These are phyloP conservation scores for Kwoniella sp. DNA, from an alignment of 768 basidiomycete species.

Conservation along the genomic window DNA sequence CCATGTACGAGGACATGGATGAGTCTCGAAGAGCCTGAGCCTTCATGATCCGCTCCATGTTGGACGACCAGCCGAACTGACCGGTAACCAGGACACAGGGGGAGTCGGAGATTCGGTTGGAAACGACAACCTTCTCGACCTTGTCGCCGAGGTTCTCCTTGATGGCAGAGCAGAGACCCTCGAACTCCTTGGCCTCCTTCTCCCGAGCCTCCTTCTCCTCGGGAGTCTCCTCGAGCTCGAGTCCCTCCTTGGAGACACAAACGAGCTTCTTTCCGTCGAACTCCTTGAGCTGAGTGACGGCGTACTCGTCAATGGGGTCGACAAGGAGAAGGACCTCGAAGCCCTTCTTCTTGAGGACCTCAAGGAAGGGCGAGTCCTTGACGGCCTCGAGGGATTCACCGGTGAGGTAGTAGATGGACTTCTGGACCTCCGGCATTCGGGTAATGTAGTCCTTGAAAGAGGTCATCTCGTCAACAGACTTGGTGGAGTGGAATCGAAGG, in stretches of 20 bases:
- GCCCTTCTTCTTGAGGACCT: slow-evolving; percentile 98
- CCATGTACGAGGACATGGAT: slow-evolving; percentile 89
- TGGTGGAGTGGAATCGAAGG: slow-evolving; percentile 97
- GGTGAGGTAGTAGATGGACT: slow-evolving; percentile 98
- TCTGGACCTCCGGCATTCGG: slow-evolving; percentile 98
- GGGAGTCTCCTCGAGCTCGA: slow-evolving; percentile 97
- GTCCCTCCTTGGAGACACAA: slow-evolving; percentile 97
- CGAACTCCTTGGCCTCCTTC: slow-evolving; percentile 74
- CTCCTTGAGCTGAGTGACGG: slow-evolving; percentile 97
- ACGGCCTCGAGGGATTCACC: slow-evolving; percentile 90
- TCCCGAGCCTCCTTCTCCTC: slow-evolving; percentile 92
- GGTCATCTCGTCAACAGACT: slow-evolving; percentile 79
- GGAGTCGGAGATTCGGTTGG: slow-evolving; percentile 95
- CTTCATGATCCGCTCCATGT: slow-evolving; percentile 99
- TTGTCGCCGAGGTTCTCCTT: slow-evolving; percentile 99
- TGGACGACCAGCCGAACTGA: slow-evolving; percentile 98
- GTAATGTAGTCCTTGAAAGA: slow-evolving; percentile 99
- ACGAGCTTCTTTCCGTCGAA: slow-evolving; percentile 96
- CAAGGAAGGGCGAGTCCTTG: slow-evolving; percentile 95
- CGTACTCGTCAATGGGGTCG: slow-evolving; percentile 99
- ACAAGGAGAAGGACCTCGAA: slow-evolving; percentile 96
- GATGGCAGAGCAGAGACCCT: slow-evolving; percentile 85
- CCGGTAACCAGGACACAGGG: slow-evolving; percentile 97
- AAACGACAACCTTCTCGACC: slow-evolving; percentile 98
- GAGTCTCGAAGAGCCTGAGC: slow-evolving; percentile 66